phyloP scores from a whole-genome alignment of 1,284 basidiomycete genomes.

The Porogramme epimiltina region DNA sequence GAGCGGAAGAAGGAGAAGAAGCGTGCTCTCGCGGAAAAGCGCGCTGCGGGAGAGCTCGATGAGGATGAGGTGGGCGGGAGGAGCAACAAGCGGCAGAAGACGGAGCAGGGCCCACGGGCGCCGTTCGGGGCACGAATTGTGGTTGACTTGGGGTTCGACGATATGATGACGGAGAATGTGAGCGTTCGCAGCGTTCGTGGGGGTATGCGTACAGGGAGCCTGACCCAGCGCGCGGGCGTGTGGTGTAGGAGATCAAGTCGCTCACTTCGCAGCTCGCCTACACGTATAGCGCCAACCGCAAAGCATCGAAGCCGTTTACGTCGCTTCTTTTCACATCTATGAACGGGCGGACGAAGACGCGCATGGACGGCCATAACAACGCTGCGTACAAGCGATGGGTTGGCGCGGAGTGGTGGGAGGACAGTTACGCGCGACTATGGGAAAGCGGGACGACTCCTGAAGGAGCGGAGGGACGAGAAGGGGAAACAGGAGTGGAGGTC shows the following conservation, averaged over 20 bases:
- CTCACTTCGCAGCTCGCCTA: conserved; percentile 88
- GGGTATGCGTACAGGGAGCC: not conserved
- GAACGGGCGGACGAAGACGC: conserved; percentile 64
- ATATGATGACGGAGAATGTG: conserved; percentile 93
- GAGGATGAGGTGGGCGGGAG: conserved; percentile 39
- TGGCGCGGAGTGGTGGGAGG: conserved; percentile 80
- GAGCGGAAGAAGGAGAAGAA: conserved; percentile 71
- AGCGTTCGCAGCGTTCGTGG: conserved; percentile 28
- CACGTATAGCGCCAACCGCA: conserved; percentile 86
- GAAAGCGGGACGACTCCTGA: conserved; percentile 24
- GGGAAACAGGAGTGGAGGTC: not conserved
- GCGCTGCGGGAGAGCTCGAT: conserved; percentile 55
- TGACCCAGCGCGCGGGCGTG: too few species aligned
- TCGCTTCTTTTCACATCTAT: conserved; percentile 80
- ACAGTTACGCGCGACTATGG: conserved; percentile 75
- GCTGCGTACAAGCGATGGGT: conserved; percentile 81
- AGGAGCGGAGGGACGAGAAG: not conserved
- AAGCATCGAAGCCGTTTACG: conserved; percentile 69
- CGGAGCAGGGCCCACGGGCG: conserved; percentile 35
- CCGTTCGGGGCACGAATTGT: conserved; percentile 79
- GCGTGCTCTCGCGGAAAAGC: conserved; percentile 52
- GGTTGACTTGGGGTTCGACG: conserved; percentile 93
- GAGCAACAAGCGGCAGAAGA: conserved; percentile 42
- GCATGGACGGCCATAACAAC: conserved; percentile 72
- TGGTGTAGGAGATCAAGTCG: conserved; percentile 82